Evolutionary conservation across 225 moss, liverwort and hornwort species (phyloP).

Genomic region (Rhytidiadelphus loreus): DNA sequence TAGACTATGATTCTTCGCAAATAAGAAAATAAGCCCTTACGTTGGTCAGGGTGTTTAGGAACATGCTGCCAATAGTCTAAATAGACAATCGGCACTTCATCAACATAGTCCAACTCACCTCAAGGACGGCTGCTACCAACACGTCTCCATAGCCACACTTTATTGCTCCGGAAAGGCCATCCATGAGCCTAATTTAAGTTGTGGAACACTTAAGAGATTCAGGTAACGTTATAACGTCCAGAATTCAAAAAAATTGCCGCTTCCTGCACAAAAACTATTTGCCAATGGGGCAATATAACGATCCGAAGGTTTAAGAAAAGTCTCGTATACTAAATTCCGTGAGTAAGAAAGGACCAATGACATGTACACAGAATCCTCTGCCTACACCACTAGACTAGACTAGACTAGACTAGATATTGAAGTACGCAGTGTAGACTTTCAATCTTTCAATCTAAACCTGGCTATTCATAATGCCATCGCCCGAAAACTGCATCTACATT

Average conservation of each 20-base stretch:
- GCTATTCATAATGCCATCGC: background rate
- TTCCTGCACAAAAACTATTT: background rate
- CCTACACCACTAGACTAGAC: background rate
- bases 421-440: background rate
- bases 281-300: background rate
- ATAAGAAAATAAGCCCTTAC: background rate
- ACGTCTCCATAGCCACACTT: background rate
- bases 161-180: constrained; percentile 1
- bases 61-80: background rate
- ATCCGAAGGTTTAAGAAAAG: background rate
- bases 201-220: background rate
- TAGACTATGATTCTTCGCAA: background rate
- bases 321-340: background rate
- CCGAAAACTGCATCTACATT: background rate
- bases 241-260: background rate
- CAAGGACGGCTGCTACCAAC: constrained; percentile 1
- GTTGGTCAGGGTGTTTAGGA: background rate
- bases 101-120: constrained; percentile 1
- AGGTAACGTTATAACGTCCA: background rate
- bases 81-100: background rate
- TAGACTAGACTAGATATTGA: background rate
- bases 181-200: background rate
- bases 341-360: background rate
- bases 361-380: background rate
- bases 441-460: background rate